Evolutionary conservation across 768 basidiomycete species (phyloP), one percentile per base, ranked within the genome.

Genomic region (Mycena filopes): DNA sequence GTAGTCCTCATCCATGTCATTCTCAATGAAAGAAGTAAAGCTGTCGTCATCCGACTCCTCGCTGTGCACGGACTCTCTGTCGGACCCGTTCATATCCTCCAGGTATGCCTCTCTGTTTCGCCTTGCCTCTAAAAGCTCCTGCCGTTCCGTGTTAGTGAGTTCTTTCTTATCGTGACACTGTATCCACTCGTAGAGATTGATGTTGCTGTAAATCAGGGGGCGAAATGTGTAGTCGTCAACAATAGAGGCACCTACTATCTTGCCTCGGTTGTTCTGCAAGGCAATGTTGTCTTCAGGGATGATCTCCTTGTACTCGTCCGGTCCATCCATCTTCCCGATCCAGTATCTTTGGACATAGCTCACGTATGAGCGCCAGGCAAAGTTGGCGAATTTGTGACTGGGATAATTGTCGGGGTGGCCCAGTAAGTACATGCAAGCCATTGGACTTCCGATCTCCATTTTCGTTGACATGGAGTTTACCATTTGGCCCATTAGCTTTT

Each of bases 341-440:
- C 59, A 60, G 29, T 36, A 25, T 2, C 21, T 42, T 29, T 51
- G 43, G 0, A 60, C 59, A 25, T 23, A 60, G 1, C 29, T 36
- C 1, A 73, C 70, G 59, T 62, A 76, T 4, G 41, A 6, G 47
- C 68, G 56, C 80, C 78, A 81, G 38, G 65, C 73, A 36, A 79
- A 76, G 11, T 69, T 41, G 2, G 69, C 61, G 61, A 77, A 81
- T 23, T 33, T 51, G 45, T 75, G 72, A 55, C 62, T 76, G 0
- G 71, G 75, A 49, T 79, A 80, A 45, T 78, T 77, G 67, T 80
- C 79, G 5, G 76, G 77, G 67, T 73, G 59, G 3, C 73, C 75
- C 2, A 79, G 50, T 4, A 80, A 36, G 60, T 80, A 78, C 55
- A 76, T 41, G 28, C 65, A 72, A 0, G 70, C 71, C 75, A 80